Percentiles rank a stretch among this genome's conserved stretches.
Evolutionary conservation across 2,329 filamentous ascomycete genomes (phyloP).

Genomic region (Diaporthe nobilis): DNA sequence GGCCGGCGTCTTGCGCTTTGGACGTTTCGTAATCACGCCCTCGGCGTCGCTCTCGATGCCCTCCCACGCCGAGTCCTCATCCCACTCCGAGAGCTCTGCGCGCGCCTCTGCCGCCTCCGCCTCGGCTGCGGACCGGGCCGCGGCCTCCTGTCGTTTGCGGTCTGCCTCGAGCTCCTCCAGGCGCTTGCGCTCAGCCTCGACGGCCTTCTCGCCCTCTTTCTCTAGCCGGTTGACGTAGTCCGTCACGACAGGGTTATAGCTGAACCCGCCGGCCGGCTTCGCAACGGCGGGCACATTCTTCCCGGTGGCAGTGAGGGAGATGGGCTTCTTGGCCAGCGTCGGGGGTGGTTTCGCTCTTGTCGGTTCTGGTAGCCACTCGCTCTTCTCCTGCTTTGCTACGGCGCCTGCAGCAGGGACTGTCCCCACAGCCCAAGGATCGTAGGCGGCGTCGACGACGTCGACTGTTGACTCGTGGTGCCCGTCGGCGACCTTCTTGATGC

Average conservation of each 20-base stretch:
- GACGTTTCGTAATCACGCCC: conserved; percentile 80
- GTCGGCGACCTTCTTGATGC: conserved; percentile 84
- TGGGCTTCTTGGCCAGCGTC: conserved; percentile 81
- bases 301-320: conserved; percentile 86
- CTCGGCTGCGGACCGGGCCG: conserved; percentile 78
- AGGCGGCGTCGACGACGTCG: conserved; percentile 72
- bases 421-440: conserved; percentile 81
- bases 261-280: conserved; percentile 85
- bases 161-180: conserved; percentile 77
- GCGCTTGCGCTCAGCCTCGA: conserved; percentile 84
- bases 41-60: conserved; percentile 87
- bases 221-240: conserved; percentile 86
- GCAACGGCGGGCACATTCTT: conserved; percentile 84
- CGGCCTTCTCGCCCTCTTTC: conserved; percentile 82
- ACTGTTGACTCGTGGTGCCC: conserved; percentile 72
- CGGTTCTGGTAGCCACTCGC: conserved; percentile 33
- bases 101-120: conserved; percentile 81
- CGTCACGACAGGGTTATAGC: conserved; percentile 91
- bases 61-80: conserved; percentile 94
- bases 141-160: conserved; percentile 75
- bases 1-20: conserved; percentile 85
- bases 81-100: conserved; percentile 77
- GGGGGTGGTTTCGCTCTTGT: conserved; percentile 71
- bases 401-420: conserved; percentile 47
- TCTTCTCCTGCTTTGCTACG: conserved; percentile 68